Evolutionary conservation across 2,329 filamentous ascomycete genomes (phyloP), one percentile per base, ranked within the genome.

Genomic region (Claviceps purpurea): DNA sequence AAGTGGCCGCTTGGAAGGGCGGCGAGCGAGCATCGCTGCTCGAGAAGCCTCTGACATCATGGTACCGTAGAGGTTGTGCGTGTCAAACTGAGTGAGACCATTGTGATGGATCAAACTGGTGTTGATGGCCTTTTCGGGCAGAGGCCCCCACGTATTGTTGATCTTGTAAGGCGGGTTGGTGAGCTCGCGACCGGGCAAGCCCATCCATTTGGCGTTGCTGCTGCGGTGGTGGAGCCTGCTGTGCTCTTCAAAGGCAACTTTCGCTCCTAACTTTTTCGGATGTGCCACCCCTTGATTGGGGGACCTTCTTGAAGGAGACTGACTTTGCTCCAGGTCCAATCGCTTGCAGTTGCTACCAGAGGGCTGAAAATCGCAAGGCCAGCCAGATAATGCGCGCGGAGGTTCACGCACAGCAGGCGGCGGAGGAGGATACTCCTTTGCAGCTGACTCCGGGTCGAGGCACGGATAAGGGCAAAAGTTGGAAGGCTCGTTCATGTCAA

Each of bases 21-120:
- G 77, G 8, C 85, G 78, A 13, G 70, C 66, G 6, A 80, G 65
- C 84, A 90, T 86, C 1, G 86, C 81, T 13, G 74, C 65, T 50
- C 79, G 76, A 0, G 83, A 85, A 4, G 78, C 70, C 18, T 73
- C 67, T 1, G 82, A 84, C 85, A 89, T 90, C 81, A 87, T 82
- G 7, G 78, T 77, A 1, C 87, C 87, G 63, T 87, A 89, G 1
- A 89, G 66, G 58, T 89, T 89, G 64, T 90, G 87, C 0, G 81
- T 85, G 58, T 90, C 87, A 61, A 87, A 88, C 64, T 86, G 79
- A 20, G 73, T 71, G 40, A 82, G 69, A 1, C 84, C 84, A 53
- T 85, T 82, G 43, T 79, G 73, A 63, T 88, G 84, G 8, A 82
- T 74, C 8, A 87, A 68, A 60, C 87, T 77, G 0, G 84, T 85